Conservation (phyloP, 495 filamentous ascomycete species). For the Chaetomium cochliodes region DNA sequence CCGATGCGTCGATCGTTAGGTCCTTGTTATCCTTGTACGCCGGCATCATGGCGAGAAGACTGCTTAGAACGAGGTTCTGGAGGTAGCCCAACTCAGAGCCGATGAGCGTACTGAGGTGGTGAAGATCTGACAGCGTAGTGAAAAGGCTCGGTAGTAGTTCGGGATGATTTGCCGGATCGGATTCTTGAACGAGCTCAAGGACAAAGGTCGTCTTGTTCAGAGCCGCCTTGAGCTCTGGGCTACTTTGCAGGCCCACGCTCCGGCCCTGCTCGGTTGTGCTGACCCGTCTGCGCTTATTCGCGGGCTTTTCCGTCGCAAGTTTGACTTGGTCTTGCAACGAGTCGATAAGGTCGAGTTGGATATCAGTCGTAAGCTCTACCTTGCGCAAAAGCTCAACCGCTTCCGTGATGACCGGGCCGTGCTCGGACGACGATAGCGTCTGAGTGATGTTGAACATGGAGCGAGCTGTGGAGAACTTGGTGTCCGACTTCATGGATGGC, state of each 20-base stretch:
- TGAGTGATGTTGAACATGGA: slow-evolving; percentile 54
- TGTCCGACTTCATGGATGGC: slow-evolving; percentile 64
- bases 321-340: slow-evolving; percentile 64
- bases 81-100: slow-evolving; percentile 81
- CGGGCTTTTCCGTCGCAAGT: slow-evolving; percentile 59
- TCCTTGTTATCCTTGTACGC: slow-evolving; percentile 60
- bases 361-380: slow-evolving; percentile 65
- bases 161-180: slow-evolving; percentile 66
- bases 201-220: slow-evolving; percentile 79
- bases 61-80: slow-evolving; percentile 72
- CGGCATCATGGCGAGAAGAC: slow-evolving; percentile 75
- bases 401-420: slow-evolving; percentile 44
- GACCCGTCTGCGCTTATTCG: slow-evolving; percentile 72
- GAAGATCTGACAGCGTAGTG: slow-evolving; percentile 75
- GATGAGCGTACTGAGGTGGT: slow-evolving; percentile 69
- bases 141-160: slow-evolving; percentile 76
- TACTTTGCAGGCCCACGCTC: slow-evolving; percentile 37
- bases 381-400: slow-evolving; percentile 66
- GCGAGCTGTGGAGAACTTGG: slow-evolving; percentile 57
- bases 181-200: slow-evolving; percentile 81
- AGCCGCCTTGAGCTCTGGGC: slow-evolving; percentile 55
- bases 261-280: slow-evolving; percentile 60
- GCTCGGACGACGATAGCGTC: slow-evolving; percentile 26
- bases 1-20: slow-evolving; percentile 66
- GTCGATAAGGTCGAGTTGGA: slow-evolving; percentile 67